A percentile compares a stretch with the other conserved stretches of the same genome.
phyloP scores from a whole-genome alignment of 345 rosid species.

The Eucalyptus grandis region DNA sequence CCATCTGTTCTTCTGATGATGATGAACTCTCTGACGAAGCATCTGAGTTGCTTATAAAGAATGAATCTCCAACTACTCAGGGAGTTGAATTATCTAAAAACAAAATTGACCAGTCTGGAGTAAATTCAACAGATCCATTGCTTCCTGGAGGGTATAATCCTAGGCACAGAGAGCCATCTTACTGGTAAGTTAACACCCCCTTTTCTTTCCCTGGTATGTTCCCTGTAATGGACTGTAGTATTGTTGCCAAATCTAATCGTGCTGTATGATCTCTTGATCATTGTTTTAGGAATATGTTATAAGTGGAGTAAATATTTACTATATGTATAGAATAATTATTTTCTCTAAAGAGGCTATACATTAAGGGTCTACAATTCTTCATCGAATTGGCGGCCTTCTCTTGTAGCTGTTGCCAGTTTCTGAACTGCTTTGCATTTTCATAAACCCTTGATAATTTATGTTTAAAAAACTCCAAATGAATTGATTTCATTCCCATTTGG shows the following conservation, averaged over 20 bases:
- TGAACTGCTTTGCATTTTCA: not conserved
- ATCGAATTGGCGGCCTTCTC: not conserved
- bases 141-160: conserved; percentile 90
- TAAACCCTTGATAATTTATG: not conserved
- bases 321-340: not conserved
- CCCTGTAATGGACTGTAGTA: not conserved
- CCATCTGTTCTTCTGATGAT: conserved; percentile 19
- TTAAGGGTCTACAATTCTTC: not conserved
- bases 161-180: conserved; percentile 90
- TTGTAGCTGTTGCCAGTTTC: not conserved
- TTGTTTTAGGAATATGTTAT: not conserved
- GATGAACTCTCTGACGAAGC: conserved; percentile 54
- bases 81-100: conserved; percentile 10
- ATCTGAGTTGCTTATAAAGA: conserved; percentile 23
- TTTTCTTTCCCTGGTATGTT: not conserved
- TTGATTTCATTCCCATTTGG: not conserved
- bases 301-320: not conserved
- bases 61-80: conserved; percentile 11
- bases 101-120: conserved; percentile 6
- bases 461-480: not conserved
- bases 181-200: conserved; percentile 26
- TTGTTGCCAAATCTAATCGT: not conserved
- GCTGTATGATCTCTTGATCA: not conserved
- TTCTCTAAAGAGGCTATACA: not conserved
- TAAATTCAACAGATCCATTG: conserved; percentile 9